These are phyloP conservation scores for Blastobotrys aristatus DNA, from an alignment of 1,139 yeast species.

Conservation along the genomic window DNA sequence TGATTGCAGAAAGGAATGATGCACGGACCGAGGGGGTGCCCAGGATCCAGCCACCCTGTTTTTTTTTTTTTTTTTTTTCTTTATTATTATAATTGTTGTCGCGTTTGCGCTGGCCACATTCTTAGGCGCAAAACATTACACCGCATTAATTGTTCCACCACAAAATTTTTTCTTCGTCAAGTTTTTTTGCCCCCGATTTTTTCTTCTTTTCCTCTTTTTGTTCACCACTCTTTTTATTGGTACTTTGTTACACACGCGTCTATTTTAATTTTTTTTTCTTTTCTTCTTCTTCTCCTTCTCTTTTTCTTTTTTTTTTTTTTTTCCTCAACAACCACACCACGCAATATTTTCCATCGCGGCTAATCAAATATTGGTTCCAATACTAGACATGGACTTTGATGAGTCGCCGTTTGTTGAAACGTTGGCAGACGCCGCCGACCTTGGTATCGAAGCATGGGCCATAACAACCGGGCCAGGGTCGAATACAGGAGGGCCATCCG, in stretches of 20 bases:
- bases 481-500: no score
- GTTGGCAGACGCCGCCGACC: conserved; percentile 1
- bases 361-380: no score
- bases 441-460: conserved; percentile 13
- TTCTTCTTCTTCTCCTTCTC: background rate
- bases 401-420: conserved; percentile 10
- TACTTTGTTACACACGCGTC: background rate
- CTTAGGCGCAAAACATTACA: no score
- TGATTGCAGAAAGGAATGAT: background rate
- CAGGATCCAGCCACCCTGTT: no score
- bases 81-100: no score
- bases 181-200: background rate
- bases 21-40: no score
- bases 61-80: conserved; percentile 1
- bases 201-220: background rate
- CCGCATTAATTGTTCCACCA: background rate
- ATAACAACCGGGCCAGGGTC: conserved; percentile 17
- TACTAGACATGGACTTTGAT: conserved; percentile 11
- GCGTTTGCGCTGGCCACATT: no score
- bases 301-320: background rate
- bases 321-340: background rate
- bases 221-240: no score
- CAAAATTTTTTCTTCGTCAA: background rate
- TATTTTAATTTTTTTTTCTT: no score
- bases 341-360: background rate